Conservation (phyloP, 1,139 yeast genomes). For the Lodderomyces orthopsilosis region DNA sequence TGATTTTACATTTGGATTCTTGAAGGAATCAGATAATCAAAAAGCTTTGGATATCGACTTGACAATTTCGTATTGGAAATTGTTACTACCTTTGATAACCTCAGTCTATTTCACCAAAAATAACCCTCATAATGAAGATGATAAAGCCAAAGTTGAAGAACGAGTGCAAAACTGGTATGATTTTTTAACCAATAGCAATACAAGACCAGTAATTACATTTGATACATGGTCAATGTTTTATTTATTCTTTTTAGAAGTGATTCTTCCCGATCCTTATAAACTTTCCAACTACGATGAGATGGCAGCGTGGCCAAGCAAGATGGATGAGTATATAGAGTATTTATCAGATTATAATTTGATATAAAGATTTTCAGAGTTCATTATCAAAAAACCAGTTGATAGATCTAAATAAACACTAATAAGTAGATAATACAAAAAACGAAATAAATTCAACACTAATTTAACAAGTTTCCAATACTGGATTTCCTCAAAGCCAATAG, state of each 20-base stretch:
- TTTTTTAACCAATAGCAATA: slow-evolving; percentile 35
- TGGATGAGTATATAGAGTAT: slow-evolving; percentile 79
- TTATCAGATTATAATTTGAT: slow-evolving; percentile 33
- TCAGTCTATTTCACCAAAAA: slow-evolving; percentile 12
- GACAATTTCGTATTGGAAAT: slow-evolving; percentile 76
- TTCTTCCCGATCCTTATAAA: slow-evolving; percentile 44
- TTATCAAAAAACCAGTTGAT: neutral
- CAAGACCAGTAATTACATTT: slow-evolving; percentile 49
- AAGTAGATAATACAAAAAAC: slow-evolving; percentile 2
- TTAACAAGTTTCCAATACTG: slow-evolving; percentile 40
- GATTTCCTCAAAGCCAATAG: slow-evolving; percentile 45
- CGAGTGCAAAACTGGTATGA: slow-evolving; percentile 51
- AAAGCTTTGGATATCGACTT: slow-evolving; percentile 59
- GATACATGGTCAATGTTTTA: slow-evolving; percentile 88
- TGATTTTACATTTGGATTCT: slow-evolving; percentile 66
- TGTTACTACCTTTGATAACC: slow-evolving; percentile 45
- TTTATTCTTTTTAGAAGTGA: slow-evolving; percentile 57
- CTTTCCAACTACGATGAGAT: slow-evolving; percentile 64
- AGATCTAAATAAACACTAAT: neutral
- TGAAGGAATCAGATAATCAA: slow-evolving; percentile 56
- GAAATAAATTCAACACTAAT: slow-evolving; percentile 18
- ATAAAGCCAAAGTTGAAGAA: slow-evolving; percentile 9
- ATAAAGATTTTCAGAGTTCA: neutral
- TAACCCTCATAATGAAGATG: slow-evolving; percentile 3
- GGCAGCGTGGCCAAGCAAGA: slow-evolving; percentile 89